Percentiles rank a stretch among this genome's conserved stretches.
Conservation (phyloP, 768 basidiomycete genomes). For the Crepidotus variabilis region DNA sequence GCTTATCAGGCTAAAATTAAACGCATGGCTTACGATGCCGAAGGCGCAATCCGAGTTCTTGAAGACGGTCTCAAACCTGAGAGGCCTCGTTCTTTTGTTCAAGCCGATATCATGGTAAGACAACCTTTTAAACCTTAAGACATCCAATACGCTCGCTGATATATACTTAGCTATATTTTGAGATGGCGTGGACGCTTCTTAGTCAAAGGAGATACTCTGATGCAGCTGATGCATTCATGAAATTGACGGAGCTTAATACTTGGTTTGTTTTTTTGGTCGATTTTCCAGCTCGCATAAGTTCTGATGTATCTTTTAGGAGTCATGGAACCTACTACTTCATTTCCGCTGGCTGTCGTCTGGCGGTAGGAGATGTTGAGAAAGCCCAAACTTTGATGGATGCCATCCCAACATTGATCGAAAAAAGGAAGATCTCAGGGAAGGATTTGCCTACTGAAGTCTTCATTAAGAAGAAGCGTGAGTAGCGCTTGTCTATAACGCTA, state of each 20-base stretch:
- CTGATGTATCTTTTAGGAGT: slow-evolving; percentile 41
- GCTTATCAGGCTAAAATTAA: slow-evolving; percentile 59
- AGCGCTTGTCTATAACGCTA: neutral
- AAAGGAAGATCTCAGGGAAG: slow-evolving; percentile 61
- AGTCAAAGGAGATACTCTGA: slow-evolving; percentile 62
- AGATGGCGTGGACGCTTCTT: slow-evolving; percentile 75
- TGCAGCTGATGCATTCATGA: slow-evolving; percentile 62
- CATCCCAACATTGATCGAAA: slow-evolving; percentile 57
- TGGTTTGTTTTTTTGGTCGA: slow-evolving; percentile 41
- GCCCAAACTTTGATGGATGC: slow-evolving; percentile 60
- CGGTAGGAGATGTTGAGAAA: slow-evolving; percentile 48
- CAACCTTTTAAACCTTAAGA: neutral
- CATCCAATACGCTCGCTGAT: neutral
- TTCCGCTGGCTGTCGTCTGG: slow-evolving; percentile 55
- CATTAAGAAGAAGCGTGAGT: slow-evolving; percentile 72
- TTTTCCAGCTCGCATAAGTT: neutral
- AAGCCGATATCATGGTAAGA: slow-evolving; percentile 69
- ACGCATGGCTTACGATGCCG: slow-evolving; percentile 64
- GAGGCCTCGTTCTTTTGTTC: slow-evolving; percentile 54
- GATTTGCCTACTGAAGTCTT: slow-evolving; percentile 73
- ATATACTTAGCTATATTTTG: slow-evolving; percentile 56
- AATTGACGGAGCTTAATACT: slow-evolving; percentile 61
- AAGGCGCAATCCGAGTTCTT: slow-evolving; percentile 62
- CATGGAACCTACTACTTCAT: slow-evolving; percentile 73
- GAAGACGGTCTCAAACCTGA: slow-evolving; percentile 52